A percentile compares a stretch with the other conserved stretches of the same genome.
These are phyloP conservation scores for Yamadazyma friedrichii DNA, from an alignment of 1,139 yeast species.

Conservation along the genomic window DNA sequence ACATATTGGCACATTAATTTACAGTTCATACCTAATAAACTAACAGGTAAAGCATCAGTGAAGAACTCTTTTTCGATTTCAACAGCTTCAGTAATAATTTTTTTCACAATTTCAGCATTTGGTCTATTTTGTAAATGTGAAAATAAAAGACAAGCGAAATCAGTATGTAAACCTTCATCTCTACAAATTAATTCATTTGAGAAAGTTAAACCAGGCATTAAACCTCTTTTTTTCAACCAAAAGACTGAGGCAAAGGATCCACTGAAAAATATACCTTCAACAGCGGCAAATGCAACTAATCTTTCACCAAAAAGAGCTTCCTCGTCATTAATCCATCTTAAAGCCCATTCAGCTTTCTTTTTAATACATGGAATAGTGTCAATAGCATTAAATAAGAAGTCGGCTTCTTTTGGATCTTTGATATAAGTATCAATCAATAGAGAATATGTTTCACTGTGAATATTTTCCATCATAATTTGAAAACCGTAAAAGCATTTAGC, in stretches of 20 bases:
- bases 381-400: slow-evolving; percentile 86
- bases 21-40: slow-evolving; percentile 90
- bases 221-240: slow-evolving; percentile 97
- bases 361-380: slow-evolving; percentile 91
- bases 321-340: slow-evolving; percentile 89
- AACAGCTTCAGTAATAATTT: slow-evolving; percentile 93
- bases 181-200: slow-evolving; percentile 96
- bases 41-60: slow-evolving; percentile 89
- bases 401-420: slow-evolving; percentile 91
- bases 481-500: slow-evolving; percentile 98
- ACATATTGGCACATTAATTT: slow-evolving; percentile 95
- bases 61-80: slow-evolving; percentile 90
- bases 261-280: slow-evolving; percentile 96
- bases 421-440: slow-evolving; percentile 90
- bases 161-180: slow-evolving; percentile 98
- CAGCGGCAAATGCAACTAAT: slow-evolving; percentile 97
- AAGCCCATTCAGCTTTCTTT: slow-evolving; percentile 97
- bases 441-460: slow-evolving; percentile 96
- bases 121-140: slow-evolving; percentile 93
- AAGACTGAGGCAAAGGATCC: slow-evolving; percentile 98
- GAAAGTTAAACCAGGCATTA: slow-evolving; percentile 97
- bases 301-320: slow-evolving; percentile 92
- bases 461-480: slow-evolving; percentile 99
- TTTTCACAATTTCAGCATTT: slow-evolving; percentile 69
- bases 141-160: slow-evolving; percentile 93